Conservation (phyloP, 2,329 filamentous ascomycete genomes). For the Aspergillus sp. region DNA sequence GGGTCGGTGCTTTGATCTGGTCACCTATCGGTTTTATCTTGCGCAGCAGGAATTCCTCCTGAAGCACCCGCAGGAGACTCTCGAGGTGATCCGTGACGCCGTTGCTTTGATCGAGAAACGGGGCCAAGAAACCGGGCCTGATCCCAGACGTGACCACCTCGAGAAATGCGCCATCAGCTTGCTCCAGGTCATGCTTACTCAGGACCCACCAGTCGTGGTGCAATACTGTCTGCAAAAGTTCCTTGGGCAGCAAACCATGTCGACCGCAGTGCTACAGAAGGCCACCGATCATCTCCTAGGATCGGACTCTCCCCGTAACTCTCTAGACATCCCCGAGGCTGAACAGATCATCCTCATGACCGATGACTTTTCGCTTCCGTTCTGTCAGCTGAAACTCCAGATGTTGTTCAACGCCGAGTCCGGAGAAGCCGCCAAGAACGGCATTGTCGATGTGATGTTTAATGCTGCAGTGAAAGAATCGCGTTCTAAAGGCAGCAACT, state of each 20-base stretch:
- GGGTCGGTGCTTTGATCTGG: conserved; percentile 28
- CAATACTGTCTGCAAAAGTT: conserved; percentile 32
- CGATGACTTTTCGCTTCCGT: conserved; percentile 44
- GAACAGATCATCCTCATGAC: conserved; percentile 37
- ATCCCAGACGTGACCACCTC: conserved; percentile 16
- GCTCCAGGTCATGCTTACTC: conserved; percentile 35
- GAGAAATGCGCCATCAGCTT: conserved; percentile 27
- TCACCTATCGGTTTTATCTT: conserved; percentile 42
- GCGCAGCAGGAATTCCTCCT: conserved; percentile 40
- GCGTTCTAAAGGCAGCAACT: conserved; percentile 34
- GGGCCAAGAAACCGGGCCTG: neutral
- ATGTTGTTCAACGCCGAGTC: conserved; percentile 37
- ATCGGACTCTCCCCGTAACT: conserved; percentile 16
- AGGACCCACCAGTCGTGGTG: conserved; percentile 29
- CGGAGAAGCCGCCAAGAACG: conserved; percentile 26
- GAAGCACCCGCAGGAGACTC: conserved; percentile 32
- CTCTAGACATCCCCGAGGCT: conserved; percentile 27
- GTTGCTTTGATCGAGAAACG: conserved; percentile 20
- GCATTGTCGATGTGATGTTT: conserved; percentile 41
- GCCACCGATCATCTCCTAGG: conserved; percentile 36
- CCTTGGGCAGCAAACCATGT: conserved; percentile 25
- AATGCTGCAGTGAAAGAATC: conserved; percentile 38
- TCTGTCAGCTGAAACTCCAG: conserved; percentile 44
- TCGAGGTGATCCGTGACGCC: conserved; percentile 36
- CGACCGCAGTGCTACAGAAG: conserved; percentile 27